Conservation (phyloP, 2,329 filamentous ascomycete species). For the Mycosphaerella sp. region DNA sequence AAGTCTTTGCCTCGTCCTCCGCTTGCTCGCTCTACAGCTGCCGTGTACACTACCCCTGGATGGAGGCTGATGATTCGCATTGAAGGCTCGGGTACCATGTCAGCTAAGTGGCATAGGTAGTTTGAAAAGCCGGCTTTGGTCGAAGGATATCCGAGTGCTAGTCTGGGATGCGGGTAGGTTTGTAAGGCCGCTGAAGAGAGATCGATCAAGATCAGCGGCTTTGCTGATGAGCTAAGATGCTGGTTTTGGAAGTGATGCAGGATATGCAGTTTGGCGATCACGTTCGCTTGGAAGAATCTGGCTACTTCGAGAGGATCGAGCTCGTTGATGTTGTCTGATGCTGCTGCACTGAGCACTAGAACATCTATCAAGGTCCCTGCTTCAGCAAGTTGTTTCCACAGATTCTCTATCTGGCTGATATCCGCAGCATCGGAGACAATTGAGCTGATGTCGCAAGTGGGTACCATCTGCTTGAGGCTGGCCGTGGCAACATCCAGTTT, state of each 20-base stretch:
- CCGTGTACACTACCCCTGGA: conserved; percentile 9
- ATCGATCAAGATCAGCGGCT: conserved; percentile 7
- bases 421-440: conserved; percentile 5
- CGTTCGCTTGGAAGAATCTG: conserved; percentile 5
- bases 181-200: conserved; percentile 5
- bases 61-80: conserved; percentile 10
- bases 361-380: conserved; percentile 4
- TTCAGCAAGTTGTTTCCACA: conserved; percentile 3
- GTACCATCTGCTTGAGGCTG: background rate
- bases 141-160: conserved; percentile 1
- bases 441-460: background rate
- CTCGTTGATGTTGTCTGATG: conserved; percentile 1
- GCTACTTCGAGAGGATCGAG: conserved; percentile 6
- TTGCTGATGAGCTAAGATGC: background rate
- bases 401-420: background rate
- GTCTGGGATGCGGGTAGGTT: conserved; percentile 6
- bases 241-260: conserved; percentile 9
- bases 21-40: background rate
- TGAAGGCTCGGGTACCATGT: background rate
- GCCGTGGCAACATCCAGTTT: conserved; percentile 7
- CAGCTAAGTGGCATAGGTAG: conserved; percentile 10
- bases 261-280: conserved; percentile 5
- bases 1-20: conserved; percentile 3
- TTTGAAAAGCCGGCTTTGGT: conserved; percentile 10
- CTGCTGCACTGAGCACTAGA: conserved; percentile 5